Evolutionary conservation across 2,329 filamentous ascomycete genomes (phyloP).

Genomic region (Fusarium chaquense): DNA sequence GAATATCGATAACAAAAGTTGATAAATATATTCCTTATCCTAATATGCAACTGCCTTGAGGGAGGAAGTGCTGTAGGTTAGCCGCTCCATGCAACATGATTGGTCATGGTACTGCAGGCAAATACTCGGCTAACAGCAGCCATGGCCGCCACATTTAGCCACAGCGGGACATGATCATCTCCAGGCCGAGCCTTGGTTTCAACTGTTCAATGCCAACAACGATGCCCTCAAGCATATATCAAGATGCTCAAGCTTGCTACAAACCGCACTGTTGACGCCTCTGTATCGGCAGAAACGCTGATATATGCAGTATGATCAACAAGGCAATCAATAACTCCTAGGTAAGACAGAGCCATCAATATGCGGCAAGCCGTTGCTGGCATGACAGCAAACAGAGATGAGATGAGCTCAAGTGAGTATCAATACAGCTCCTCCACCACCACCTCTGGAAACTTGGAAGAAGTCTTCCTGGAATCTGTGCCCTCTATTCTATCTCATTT

Average conservation of each 20-base stretch:
- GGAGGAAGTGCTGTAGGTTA: neutral
- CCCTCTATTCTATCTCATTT: neutral
- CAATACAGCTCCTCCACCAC: conserved; percentile 35
- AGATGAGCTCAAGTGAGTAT: conserved; percentile 35
- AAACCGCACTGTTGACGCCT: conserved; percentile 26
- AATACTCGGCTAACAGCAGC: conserved; percentile 45
- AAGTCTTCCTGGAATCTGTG: conserved; percentile 30
- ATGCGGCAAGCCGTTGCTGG: conserved; percentile 38
- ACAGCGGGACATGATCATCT: conserved; percentile 48
- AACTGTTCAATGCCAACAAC: conserved; percentile 44
- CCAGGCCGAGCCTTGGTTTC: conserved; percentile 42
- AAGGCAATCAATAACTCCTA: conserved; percentile 9
- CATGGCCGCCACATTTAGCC: conserved; percentile 42
- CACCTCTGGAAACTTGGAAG: conserved; percentile 36
- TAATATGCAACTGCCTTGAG: neutral
- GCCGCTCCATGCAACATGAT: neutral
- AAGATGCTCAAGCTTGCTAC: conserved; percentile 29
- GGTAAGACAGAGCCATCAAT: conserved; percentile 18
- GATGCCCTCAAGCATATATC: conserved; percentile 33
- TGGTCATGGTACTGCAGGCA: conserved; percentile 23
- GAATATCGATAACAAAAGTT: no score
- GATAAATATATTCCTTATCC: neutral
- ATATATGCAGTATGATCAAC: conserved; percentile 3
- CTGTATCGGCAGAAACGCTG: neutral
- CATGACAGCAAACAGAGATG: conserved; percentile 35